Base-by-base conservation (phyloP, 192 early-diverging fungal genomes). In the Dissophora ornata region DNA sequence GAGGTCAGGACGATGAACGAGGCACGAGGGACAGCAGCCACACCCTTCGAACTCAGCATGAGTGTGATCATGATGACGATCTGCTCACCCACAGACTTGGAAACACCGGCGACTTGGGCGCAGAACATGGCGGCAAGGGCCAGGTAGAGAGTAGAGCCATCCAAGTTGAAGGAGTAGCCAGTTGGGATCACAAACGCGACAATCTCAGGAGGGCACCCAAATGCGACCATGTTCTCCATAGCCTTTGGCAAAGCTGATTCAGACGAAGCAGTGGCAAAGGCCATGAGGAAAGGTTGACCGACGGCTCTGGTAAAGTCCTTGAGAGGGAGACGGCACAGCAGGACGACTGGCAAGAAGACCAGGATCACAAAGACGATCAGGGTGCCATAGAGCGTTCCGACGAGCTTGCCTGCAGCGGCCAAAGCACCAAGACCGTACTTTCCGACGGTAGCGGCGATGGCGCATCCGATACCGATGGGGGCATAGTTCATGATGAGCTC, bases 161-260 rank as follows among this genome's bases (percentile, higher is more conserved):
- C 91, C 52, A 93, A 71, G 69, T 93, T 93, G 67, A 93, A 93
- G 9, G 88, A 88, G 80, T 93, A 93, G 11, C 91, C 91, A 16
- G 88, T 81, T 4, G 88, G 87, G 47, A 92, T 82, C 28, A 91
- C 89, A 67, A 91, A 92, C 4, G 84, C 88, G 19, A 83, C 84
- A 56, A 93, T 84, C 50, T 85, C 74, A 19, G 86, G 82, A 33
- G 90, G 85, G 56, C 88, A 86, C 7, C 91, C 91, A 64, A 92
- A 89, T 12, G 46, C 79, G 21, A 86, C 73, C 70, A 93, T 85
- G 71, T 86, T 87, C 79, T 92, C 88, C 81, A 93, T 87, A 16
- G 89, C 91, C 34, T 81, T 81, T 2, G 87, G 88, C 15, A 93
- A 82, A 16, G 89, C 90, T 49, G 91, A 88, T 66, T 93, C 91